phyloP scores from a whole-genome alignment of 2,329 filamentous ascomycete species.

The Lasiodiplodia sp. region DNA sequence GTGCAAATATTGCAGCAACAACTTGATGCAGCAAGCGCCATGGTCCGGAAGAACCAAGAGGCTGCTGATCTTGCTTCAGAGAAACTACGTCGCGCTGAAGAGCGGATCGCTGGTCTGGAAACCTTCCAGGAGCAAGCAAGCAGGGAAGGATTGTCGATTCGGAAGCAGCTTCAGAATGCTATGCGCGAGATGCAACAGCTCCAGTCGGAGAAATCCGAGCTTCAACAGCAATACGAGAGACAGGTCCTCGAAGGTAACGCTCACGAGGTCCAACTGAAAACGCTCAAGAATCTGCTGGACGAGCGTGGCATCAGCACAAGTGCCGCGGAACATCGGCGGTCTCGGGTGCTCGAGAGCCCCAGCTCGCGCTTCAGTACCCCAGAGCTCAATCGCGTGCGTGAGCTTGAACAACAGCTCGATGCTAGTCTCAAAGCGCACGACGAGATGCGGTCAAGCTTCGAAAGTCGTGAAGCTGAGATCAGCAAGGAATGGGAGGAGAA shows the following conservation, averaged over 20 bases:
- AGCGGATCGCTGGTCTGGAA: conserved; percentile 94
- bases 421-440: conserved; percentile 80
- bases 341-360: conserved; percentile 75
- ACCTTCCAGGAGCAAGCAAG: conserved; percentile 98
- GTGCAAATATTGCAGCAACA: conserved; percentile 79
- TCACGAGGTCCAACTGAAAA: conserved; percentile 87
- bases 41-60: conserved; percentile 87
- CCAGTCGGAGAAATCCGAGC: conserved; percentile 79
- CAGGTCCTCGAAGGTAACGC: conserved; percentile 96
- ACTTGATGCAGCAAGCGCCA: conserved; percentile 75
- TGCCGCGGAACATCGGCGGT: conserved; percentile 73
- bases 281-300: conserved; percentile 88
- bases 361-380: conserved; percentile 78
- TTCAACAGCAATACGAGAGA: conserved; percentile 81
- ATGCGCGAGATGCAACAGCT: conserved; percentile 85
- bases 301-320: conserved; percentile 79
- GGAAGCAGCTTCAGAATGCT: conserved; percentile 85
- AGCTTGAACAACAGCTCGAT: conserved; percentile 88
- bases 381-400: conserved; percentile 78
- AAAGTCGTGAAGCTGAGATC: conserved; percentile 83
- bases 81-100: conserved; percentile 89
- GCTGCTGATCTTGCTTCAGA: conserved; percentile 88
- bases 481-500: conserved; percentile 91
- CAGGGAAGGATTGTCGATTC: conserved; percentile 86
- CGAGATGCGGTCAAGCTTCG: conserved; percentile 79